These are phyloP conservation scores for Leccinum pellstonianum DNA, from an alignment of 768 basidiomycete genomes.

Conservation along the genomic window DNA sequence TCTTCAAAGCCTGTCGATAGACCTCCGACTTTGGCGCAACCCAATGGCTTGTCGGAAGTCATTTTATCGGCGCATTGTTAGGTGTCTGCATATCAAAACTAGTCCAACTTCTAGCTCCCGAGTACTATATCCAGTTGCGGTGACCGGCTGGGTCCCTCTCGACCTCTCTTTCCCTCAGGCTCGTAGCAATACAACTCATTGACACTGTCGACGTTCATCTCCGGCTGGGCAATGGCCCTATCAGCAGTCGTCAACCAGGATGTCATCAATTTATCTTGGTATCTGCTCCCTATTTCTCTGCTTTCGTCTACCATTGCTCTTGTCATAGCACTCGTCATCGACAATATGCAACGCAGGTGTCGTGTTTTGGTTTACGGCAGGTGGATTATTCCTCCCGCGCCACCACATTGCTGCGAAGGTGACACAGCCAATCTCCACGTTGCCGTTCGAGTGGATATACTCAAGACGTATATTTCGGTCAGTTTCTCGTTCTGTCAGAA, in stretches of 20 bases:
- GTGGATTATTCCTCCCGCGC: background rate
- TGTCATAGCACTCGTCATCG: conserved; percentile 43
- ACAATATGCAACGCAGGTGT: conserved; percentile 51
- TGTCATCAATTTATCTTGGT: conserved; percentile 48
- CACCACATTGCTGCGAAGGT: background rate
- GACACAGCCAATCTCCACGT: background rate
- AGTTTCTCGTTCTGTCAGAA: conserved; percentile 1
- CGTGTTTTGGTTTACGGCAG: conserved; percentile 43
- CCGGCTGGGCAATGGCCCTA: conserved; percentile 58
- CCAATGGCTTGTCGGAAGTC: conserved; percentile 49
- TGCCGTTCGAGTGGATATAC: background rate
- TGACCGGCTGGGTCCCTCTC: conserved; percentile 43
- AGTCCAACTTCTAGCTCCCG: conserved; percentile 44
- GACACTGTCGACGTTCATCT: conserved; percentile 42
- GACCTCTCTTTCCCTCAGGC: conserved; percentile 36
- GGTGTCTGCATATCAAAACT: conserved; percentile 53
- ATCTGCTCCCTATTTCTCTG: conserved; percentile 51
- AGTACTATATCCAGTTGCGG: conserved; percentile 42
- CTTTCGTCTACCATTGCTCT: conserved; percentile 46
- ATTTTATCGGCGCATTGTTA: conserved; percentile 37
- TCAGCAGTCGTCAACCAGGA: conserved; percentile 44
- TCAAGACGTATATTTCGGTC: conserved; percentile 4
- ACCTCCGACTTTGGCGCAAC: conserved; percentile 46
- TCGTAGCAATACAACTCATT: conserved; percentile 51
- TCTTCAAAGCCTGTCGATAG: conserved; percentile 38